Percentiles rank a stretch among this genome's conserved stretches.
phyloP scores from a whole-genome alignment of 179 eudicot genomes.

The Nepenthes alata region DNA sequence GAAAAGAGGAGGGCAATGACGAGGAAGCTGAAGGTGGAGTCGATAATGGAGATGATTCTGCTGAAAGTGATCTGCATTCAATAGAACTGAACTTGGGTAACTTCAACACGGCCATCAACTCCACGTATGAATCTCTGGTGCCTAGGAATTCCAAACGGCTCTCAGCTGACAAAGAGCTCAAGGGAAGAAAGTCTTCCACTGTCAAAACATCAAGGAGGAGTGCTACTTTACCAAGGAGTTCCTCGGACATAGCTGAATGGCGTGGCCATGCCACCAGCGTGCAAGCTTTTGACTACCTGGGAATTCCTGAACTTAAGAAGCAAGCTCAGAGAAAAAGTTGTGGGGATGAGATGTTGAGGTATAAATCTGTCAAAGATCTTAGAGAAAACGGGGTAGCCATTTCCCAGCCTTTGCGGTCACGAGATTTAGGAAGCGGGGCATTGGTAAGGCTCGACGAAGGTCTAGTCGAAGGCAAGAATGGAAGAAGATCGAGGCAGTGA shows the following conservation, averaged over 20 bases:
- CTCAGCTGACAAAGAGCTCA: slow-evolving; percentile 25
- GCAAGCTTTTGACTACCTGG: not conserved
- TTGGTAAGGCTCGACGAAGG: slow-evolving; percentile 5
- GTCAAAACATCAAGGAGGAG: slow-evolving; percentile 45
- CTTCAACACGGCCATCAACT: slow-evolving; percentile 12
- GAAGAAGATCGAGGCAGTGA: no score
- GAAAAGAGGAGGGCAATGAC: slow-evolving; percentile 21
- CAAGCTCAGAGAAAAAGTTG: slow-evolving; percentile 34
- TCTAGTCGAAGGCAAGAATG: slow-evolving; percentile 3
- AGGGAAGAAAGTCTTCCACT: slow-evolving; percentile 33
- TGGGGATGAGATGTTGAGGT: slow-evolving; percentile 32
- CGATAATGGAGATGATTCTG: slow-evolving; percentile 39
- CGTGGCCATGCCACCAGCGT: slow-evolving; percentile 3
- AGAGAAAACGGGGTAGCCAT: slow-evolving; percentile 41
- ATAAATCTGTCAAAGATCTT: slow-evolving; percentile 32
- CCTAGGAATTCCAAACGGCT: slow-evolving; percentile 18
- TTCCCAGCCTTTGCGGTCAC: slow-evolving; percentile 22
- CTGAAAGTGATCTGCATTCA: slow-evolving; percentile 66
- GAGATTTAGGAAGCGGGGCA: not conserved
- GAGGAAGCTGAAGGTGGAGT: slow-evolving; percentile 38
- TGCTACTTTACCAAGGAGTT: slow-evolving; percentile 39
- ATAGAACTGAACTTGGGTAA: slow-evolving; percentile 44
- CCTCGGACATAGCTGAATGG: slow-evolving; percentile 60
- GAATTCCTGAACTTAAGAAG: slow-evolving; percentile 4
- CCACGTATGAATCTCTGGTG: slow-evolving; percentile 15